Evolutionary conservation across 306 rosid species (phyloP), one percentile per base, ranked within the genome.

Genomic region (Ammopiptanthus mongolicus): DNA sequence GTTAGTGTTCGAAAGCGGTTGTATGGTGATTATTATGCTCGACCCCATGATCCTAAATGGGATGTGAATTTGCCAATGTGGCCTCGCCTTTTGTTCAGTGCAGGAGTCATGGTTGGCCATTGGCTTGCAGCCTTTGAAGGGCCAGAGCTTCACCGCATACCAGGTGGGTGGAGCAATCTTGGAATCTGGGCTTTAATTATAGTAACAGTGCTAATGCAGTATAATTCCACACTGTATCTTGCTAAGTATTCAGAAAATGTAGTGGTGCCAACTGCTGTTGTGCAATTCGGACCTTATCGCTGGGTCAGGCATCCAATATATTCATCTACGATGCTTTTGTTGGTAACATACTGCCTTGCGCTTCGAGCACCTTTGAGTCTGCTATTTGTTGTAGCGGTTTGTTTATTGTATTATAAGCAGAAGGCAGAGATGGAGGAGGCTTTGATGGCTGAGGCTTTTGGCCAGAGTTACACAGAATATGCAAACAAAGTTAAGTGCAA

Each of bases 121-220:
- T 91, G 97, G 96, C 86, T 95, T 63, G 97, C 96, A 7, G 98
- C 98, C 46, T 91, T 91, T 80, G 96, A 95, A 86, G 98, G 97
- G 48, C 96, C 97, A 4, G 97, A 91, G 82, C 95, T 91, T 76
- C 97, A 86, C 58, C 91, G 18, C 33, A 75, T 90, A 73, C 86
- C 90, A 0, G 92, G 97, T 7, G 90, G 92, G 60, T 87, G 92
- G 97, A 87, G 61, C 78, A 87, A 90, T 85, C 81, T 90, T 37
- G 91, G 87, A 1, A 77, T 95, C 70, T 90, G 97, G 96, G 77
- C 69, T 17, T 77, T 92, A 78, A 88, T 95, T 50, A 10, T 90
- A 52, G 41, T 77, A 68, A 85, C 97, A 33, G 76, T 95, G 56
- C 64, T 87, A 65, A 86, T 89, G 88, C 98, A 95, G 64, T 88